A percentile compares a stretch with the other conserved stretches of the same genome.
phyloP scores from a whole-genome alignment of 2,329 filamentous ascomycete species.

The Ophiocordyceps unilateralis region DNA sequence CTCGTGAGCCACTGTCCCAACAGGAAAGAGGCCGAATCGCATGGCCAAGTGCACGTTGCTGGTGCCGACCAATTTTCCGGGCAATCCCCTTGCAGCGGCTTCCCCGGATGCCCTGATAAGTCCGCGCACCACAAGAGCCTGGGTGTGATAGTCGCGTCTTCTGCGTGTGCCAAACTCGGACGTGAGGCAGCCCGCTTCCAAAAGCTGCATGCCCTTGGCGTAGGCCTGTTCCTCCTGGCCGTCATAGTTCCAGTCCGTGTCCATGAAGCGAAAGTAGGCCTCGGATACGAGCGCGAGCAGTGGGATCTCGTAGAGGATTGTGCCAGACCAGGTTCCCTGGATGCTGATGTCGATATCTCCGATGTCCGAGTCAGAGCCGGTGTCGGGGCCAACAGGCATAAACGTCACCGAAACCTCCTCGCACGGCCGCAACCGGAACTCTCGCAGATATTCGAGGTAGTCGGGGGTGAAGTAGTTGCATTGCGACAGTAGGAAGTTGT shows the following conservation, averaged over 20 bases:
- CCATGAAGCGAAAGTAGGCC: conserved; percentile 93
- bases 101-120: conserved; percentile 65
- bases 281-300: conserved; percentile 83
- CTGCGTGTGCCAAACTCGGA: conserved; percentile 89
- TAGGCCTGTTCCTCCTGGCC: conserved; percentile 76
- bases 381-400: conserved; percentile 33
- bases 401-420: conserved; percentile 67
- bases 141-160: conserved; percentile 84
- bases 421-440: conserved; percentile 64
- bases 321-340: conserved; percentile 77
- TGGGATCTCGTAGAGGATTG: conserved; percentile 95
- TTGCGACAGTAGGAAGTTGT: conserved; percentile 56
- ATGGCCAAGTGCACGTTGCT: conserved; percentile 97
- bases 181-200: conserved; percentile 72
- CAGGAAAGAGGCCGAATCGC: conserved; percentile 68
- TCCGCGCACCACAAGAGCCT: conserved; percentile 78
- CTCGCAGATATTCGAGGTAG: conserved; percentile 68
- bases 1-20: conserved; percentile 86
- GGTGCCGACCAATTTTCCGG: conserved; percentile 67
- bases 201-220: conserved; percentile 58
- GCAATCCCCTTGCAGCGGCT: conserved; percentile 42
- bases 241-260: conserved; percentile 79
- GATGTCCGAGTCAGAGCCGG: conserved; percentile 43
- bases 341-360: conserved; percentile 66
- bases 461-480: conserved; percentile 65